A percentile compares a stretch with the other conserved stretches of the same genome.
phyloP scores from a whole-genome alignment of 2,329 filamentous ascomycete species.

The Claviceps humidiphila region DNA sequence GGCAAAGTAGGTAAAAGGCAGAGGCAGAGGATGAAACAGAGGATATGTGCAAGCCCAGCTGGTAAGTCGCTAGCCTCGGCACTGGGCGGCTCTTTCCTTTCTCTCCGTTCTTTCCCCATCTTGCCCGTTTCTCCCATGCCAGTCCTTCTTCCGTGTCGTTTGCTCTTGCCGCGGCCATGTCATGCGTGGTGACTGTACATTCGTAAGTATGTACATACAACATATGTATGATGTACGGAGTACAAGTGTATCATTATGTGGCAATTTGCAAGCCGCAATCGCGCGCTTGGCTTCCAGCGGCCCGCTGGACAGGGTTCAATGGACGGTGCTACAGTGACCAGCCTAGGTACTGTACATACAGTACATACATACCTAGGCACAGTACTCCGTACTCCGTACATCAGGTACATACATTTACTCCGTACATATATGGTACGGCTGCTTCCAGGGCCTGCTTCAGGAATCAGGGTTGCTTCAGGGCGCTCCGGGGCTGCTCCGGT shows the following conservation, averaged over 20 bases:
- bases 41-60: too few species aligned
- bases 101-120: background rate
- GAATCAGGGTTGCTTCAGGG: too few species aligned
- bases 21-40: background rate
- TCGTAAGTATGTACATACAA: too few species aligned
- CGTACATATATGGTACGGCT: background rate
- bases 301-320: background rate
- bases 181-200: too few species aligned
- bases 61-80: background rate
- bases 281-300: background rate
- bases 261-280: too few species aligned
- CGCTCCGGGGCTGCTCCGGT: too few species aligned
- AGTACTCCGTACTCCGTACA: too few species aligned
- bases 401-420: background rate
- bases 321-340: background rate
- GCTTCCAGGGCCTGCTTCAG: background rate
- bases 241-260: too few species aligned
- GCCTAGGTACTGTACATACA: background rate
- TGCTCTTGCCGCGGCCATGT: background rate
- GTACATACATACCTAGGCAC: too few species aligned
- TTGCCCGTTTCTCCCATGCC: background rate
- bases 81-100: background rate
- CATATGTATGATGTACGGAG: too few species aligned
- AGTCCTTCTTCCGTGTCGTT: background rate
- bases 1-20: background rate